phyloP scores from a whole-genome alignment of 176 grass and related monocot genomes.

The Aegilops bicornis region DNA sequence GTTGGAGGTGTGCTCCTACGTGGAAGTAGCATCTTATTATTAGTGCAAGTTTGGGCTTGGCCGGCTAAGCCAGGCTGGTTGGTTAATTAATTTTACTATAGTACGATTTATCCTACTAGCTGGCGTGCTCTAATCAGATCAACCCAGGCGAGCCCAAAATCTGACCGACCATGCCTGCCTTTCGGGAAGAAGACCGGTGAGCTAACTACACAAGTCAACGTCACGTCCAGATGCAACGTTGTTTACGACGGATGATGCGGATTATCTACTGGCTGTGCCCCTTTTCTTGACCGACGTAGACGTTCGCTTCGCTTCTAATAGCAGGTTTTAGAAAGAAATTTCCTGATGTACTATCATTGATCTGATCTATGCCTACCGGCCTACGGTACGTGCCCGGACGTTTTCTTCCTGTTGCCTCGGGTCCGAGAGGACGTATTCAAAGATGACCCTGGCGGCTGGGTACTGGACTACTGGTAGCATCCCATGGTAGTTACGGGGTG shows the following conservation, averaged over 20 bases:
- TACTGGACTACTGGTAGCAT: no score
- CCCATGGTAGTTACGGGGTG: background rate
- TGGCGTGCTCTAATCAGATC: conserved; percentile 1
- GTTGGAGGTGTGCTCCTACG: background rate
- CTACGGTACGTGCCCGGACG: background rate
- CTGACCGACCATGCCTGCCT: background rate
- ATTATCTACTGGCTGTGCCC: background rate
- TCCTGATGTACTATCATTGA: background rate
- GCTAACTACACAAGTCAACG: background rate
- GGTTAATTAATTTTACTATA: background rate
- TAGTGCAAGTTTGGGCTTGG: no score
- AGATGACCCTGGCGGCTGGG: background rate
- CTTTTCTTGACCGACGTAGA: conserved; percentile 30
- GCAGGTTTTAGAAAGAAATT: background rate
- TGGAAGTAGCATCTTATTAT: background rate
- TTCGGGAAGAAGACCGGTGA: background rate
- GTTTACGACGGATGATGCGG: background rate
- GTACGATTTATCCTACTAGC: background rate
- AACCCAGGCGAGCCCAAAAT: background rate
- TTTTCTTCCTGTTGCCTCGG: background rate
- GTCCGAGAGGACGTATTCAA: background rate
- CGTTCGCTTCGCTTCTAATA: background rate
- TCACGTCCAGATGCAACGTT: background rate
- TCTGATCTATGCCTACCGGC: background rate
- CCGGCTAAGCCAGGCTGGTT: no score